Base-by-base conservation (phyloP, 768 basidiomycete genomes). In the Lactifluus pinguis region DNA sequence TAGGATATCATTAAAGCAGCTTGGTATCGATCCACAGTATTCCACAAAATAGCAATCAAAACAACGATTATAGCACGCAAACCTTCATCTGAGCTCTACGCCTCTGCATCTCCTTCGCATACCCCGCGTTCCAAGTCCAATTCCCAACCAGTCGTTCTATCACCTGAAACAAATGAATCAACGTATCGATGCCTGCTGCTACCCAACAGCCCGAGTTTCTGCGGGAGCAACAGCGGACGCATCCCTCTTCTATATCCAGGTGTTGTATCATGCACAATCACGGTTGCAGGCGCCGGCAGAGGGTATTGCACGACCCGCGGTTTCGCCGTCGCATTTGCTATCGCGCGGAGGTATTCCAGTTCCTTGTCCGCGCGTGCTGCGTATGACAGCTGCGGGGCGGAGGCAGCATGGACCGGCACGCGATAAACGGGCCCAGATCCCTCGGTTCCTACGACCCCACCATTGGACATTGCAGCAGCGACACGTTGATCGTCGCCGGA, bases 221-320 rank as follows among this genome's bases (percentile, higher is more conserved):
- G 67, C 32, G 69, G 65, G 14, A 70, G 62, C 19, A 69, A 19
- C 49, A 70, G 60, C 19, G 65, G 62, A 15, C 68, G 68, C 14
- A 68, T 65, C 15, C 64, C 62, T n/a, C 49, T 53, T 55, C 62
- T 51, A 42, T 36, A 14, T 34, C 47, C 41, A 14, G 45, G 19
- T 42, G 54, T 17, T 25, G 10, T 4, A 9, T 58, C 30, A 44
- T n/a, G 34, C n/a, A 30, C 38, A 8, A 4, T 34, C 9, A 41
- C 8, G 25, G 17, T 14, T 14, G 25, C n/a, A 13, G 32, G 54
- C 34, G 3, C n/a, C 13, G 49, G 41, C 17, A 32, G 10, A 19
- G 17, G 53, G 2, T 34, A 25, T 25, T 7, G 36, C 19, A 50
- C 25, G 44, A 56, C 42, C 7, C 25, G 45, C 45, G 29, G 19